phyloP scores from a whole-genome alignment of 176 grass and related monocot genomes.

The Stipa capillata region DNA sequence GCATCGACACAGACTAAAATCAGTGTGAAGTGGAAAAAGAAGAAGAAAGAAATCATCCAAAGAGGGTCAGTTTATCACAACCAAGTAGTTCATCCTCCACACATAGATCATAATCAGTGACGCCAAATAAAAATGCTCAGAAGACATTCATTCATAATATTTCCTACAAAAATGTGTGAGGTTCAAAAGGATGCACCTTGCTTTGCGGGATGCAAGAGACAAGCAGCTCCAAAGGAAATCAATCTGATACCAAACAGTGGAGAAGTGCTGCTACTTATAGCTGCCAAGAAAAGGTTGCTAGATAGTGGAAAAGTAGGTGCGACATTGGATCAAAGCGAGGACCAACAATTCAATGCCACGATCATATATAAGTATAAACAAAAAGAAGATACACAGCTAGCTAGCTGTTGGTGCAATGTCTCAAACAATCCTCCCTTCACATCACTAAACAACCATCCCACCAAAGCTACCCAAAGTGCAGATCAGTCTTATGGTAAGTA shows the following conservation, averaged over 20 bases:
- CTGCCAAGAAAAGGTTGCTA: slow-evolving; percentile 11
- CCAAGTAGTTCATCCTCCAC: background rate
- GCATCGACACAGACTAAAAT: background rate
- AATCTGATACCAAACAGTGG: slow-evolving; percentile 8
- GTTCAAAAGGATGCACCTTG: background rate
- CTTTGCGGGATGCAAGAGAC: slow-evolving; percentile 12
- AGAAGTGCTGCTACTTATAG: slow-evolving; percentile 32
- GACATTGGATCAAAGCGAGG: slow-evolving; percentile 15
- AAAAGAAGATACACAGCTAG: background rate
- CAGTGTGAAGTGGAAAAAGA: background rate
- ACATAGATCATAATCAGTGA: background rate
- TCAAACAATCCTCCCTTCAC: slow-evolving; percentile 24
- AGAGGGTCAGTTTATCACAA: background rate
- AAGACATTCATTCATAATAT: background rate
- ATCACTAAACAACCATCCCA: slow-evolving; percentile 16
- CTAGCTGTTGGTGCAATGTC: slow-evolving; percentile 23
- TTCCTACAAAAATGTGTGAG: background rate
- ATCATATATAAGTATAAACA: background rate
- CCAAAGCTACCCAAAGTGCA: slow-evolving; percentile 11
- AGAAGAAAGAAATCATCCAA: background rate
- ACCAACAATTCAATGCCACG: background rate
- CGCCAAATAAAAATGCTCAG: background rate
- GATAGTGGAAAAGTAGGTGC: slow-evolving; percentile 23
- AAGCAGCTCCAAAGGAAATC: slow-evolving; percentile 1
- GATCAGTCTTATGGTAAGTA: background rate